These are phyloP conservation scores for Pseudotulostoma volvatum DNA, from an alignment of 495 filamentous ascomycete species.

Conservation along the genomic window DNA sequence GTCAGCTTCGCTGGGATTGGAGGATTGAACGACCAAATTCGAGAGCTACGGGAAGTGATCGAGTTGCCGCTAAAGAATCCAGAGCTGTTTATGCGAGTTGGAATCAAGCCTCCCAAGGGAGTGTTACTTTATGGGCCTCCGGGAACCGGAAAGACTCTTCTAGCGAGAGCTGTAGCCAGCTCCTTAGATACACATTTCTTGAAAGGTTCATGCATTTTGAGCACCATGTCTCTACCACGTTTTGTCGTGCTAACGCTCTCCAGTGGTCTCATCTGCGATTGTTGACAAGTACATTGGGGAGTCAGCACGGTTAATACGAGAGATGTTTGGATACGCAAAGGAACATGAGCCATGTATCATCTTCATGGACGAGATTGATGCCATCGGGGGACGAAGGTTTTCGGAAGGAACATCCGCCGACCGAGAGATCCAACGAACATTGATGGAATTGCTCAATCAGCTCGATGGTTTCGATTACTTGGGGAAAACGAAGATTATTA, in stretches of 20 bases:
- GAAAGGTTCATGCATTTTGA: conserved; percentile 47
- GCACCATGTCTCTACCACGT: neutral
- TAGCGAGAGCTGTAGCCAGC: conserved; percentile 92
- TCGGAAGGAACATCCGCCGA: conserved; percentile 98
- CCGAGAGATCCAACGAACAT: conserved; percentile 94
- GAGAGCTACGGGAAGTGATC: conserved; percentile 95
- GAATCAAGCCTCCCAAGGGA: conserved; percentile 98
- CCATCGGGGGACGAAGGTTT: conserved; percentile 92
- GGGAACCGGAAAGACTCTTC: conserved; percentile 90
- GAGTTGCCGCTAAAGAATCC: conserved; percentile 97
- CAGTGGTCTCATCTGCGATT: conserved; percentile 98
- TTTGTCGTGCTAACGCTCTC: conserved; percentile 9
- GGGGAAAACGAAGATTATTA: conserved; percentile 99
- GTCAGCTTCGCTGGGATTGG: conserved; percentile 98
- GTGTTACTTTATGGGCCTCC: conserved; percentile 95
- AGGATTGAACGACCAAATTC: conserved; percentile 96
- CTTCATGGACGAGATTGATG: conserved; percentile 99
- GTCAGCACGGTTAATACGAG: conserved; percentile 89
- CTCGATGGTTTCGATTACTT: conserved; percentile 98
- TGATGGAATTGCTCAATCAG: conserved; percentile 99
- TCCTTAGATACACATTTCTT: conserved; percentile 97
- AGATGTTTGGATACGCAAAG: conserved; percentile 99
- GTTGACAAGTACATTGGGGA: conserved; percentile 99
- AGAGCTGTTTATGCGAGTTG: conserved; percentile 89
- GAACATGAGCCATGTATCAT: conserved; percentile 99